These are phyloP conservation scores for Orbilia blumenaviensis DNA, from an alignment of 2,329 filamentous ascomycete species.

Conservation along the genomic window DNA sequence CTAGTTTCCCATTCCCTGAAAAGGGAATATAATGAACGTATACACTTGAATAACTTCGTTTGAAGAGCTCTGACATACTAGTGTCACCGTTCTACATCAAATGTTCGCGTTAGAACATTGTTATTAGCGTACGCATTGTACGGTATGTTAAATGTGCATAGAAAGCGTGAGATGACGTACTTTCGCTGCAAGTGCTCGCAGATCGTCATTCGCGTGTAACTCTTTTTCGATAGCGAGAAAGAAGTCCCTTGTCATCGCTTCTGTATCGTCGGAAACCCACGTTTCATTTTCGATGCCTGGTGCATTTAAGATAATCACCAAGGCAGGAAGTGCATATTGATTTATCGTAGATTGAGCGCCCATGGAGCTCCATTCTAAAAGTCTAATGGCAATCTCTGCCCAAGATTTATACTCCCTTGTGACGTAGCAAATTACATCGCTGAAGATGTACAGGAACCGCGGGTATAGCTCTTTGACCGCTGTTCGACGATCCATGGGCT, in stretches of 20 bases:
- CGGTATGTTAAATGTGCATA: neutral
- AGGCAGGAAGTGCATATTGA: neutral
- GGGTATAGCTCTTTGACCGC: neutral
- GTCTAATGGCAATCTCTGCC: neutral
- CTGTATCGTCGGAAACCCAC: neutral
- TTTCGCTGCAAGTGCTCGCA: neutral
- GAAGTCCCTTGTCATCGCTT: neutral
- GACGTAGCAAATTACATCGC: slow-evolving; percentile 4
- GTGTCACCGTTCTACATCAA: neutral
- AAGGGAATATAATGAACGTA: slow-evolving; percentile 18
- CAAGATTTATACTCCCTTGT: slow-evolving; percentile 1
- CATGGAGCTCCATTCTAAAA: neutral
- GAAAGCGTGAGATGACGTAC: neutral
- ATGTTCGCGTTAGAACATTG: neutral
- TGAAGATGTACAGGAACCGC: slow-evolving; percentile 15
- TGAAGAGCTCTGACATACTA: neutral
- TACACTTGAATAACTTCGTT: slow-evolving; percentile 9
- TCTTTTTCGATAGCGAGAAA: neutral
- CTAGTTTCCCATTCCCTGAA: neutral
- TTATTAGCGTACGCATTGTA: neutral
- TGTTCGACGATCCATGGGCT: neutral
- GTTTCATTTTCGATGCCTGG: neutral
- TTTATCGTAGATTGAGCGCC: neutral
- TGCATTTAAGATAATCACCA: slow-evolving; percentile 2
- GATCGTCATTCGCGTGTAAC: neutral